Conservation (phyloP, 2,329 filamentous ascomycete genomes). For the Coniosporium tulheliwenetii region DNA sequence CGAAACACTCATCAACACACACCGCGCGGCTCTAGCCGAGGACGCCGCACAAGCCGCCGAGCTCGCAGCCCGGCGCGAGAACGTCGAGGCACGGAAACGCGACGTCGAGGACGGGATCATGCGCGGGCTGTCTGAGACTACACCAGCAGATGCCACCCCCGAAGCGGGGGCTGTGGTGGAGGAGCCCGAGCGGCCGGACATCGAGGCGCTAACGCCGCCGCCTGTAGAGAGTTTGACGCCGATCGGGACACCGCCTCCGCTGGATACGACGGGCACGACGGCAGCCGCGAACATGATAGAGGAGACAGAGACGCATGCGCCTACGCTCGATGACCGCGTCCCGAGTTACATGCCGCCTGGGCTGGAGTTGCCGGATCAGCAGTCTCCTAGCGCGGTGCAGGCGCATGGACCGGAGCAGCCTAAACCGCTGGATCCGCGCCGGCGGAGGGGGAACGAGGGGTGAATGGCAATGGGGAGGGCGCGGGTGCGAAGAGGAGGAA, state of each 20-base stretch:
- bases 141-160: slow-evolving; percentile 21
- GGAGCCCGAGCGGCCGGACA: slow-evolving; percentile 59
- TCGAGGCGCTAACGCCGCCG: slow-evolving; percentile 80
- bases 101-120: slow-evolving; percentile 88
- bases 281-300: slow-evolving; percentile 13
- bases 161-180: slow-evolving; percentile 15
- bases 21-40: slow-evolving; percentile 49
- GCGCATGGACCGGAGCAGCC: neutral
- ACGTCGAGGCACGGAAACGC: slow-evolving; percentile 68
- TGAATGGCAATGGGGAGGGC: slow-evolving; percentile 3
- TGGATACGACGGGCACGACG: slow-evolving; percentile 10
- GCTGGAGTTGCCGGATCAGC: neutral
- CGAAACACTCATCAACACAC: slow-evolving; percentile 65
- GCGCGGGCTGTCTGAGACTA: slow-evolving; percentile 24
- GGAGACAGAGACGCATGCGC: neutral
- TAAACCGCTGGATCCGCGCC: neutral
- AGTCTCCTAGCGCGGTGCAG: slow-evolving; percentile 1
- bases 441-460: neutral
- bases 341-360: slow-evolving; percentile 7
- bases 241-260: slow-evolving; percentile 28
- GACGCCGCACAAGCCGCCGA: slow-evolving; percentile 54
- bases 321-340: slow-evolving; percentile 4
- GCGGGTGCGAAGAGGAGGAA: slow-evolving; percentile 20
- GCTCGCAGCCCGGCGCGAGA: slow-evolving; percentile 48
- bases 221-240: slow-evolving; percentile 41